phyloP scores from a whole-genome alignment of 2,329 filamentous ascomycete genomes.

The Ilyonectria destructans region DNA sequence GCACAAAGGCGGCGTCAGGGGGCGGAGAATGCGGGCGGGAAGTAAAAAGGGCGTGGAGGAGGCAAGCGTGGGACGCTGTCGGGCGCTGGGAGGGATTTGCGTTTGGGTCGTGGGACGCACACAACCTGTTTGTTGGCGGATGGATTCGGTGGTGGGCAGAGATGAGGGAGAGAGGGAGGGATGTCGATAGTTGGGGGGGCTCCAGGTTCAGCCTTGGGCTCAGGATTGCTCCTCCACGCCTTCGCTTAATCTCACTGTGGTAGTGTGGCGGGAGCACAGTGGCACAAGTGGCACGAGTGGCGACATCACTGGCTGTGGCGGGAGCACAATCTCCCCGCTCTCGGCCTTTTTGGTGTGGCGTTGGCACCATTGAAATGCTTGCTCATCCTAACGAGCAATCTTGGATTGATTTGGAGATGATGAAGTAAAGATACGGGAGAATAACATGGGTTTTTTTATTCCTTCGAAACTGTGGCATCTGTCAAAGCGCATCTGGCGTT shows the following conservation, averaged over 20 bases:
- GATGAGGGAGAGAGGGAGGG: constrained; percentile 32
- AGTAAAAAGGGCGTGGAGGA: constrained; percentile 14
- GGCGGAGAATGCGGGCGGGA: constrained; percentile 34
- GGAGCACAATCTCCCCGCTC: constrained; percentile 20
- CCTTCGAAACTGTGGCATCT: background rate
- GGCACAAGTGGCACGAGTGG: constrained; percentile 1
- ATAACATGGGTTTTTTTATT: too few species aligned
- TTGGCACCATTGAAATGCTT: constrained; percentile 8
- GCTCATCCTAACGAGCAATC: background rate
- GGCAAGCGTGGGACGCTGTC: constrained; percentile 14
- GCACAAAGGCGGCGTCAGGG: constrained; percentile 49
- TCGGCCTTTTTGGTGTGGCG: constrained; percentile 14
- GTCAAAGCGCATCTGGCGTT: background rate
- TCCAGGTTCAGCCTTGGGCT: constrained; percentile 38
- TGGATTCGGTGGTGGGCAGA: constrained; percentile 25
- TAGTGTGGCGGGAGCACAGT: constrained; percentile 18
- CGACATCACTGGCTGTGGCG: constrained; percentile 21
- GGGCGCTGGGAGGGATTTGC: constrained; percentile 8
- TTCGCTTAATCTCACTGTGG: constrained; percentile 35
- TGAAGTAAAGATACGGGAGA: background rate
- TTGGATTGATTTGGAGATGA: background rate
- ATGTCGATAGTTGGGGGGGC: constrained; percentile 24
- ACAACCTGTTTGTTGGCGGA: constrained; percentile 22
- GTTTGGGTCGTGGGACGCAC: constrained; percentile 24
- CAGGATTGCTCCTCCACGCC: constrained; percentile 34